Percentiles rank a stretch among this genome's conserved stretches.
These are phyloP conservation scores for Pluteus cervinus DNA, from an alignment of 768 basidiomycete genomes.

Conservation along the genomic window DNA sequence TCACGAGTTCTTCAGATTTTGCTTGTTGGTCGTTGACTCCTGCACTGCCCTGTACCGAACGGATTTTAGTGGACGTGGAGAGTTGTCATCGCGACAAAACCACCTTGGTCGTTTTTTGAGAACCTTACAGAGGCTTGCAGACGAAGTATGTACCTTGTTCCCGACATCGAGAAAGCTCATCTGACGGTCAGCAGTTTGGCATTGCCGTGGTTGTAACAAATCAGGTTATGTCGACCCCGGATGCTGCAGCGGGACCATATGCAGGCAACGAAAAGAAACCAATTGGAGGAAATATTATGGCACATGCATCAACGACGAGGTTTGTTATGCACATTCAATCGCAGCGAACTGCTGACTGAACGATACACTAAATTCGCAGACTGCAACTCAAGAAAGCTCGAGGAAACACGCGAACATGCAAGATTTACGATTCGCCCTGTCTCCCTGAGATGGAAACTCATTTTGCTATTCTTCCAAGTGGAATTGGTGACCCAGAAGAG, in stretches of 20 bases:
- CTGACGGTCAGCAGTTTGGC: constrained; percentile 61
- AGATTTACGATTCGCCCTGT: constrained; percentile 97
- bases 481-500: constrained; percentile 94
- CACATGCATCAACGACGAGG: constrained; percentile 98
- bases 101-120: constrained; percentile 95
- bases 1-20: constrained; percentile 58
- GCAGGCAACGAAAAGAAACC: constrained; percentile 95
- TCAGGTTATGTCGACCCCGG: constrained; percentile 99
- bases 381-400: constrained; percentile 90
- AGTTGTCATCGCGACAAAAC: constrained; percentile 90
- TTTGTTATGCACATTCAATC: constrained; percentile 21
- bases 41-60: constrained; percentile 94
- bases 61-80: constrained; percentile 93
- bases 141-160: constrained; percentile 73
- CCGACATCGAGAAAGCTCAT: too few species aligned
- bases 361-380: constrained; percentile 29
- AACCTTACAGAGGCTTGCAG: constrained; percentile 87
- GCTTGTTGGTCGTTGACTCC: constrained; percentile 93
- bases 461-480: constrained; percentile 87
- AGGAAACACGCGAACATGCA: constrained; percentile 88
- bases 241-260: constrained; percentile 85
- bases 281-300: constrained; percentile 98
- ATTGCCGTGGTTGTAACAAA: constrained; percentile 97
- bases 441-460: constrained; percentile 94
- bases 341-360: constrained; percentile 5